Evolutionary conservation across 768 basidiomycete genomes (phyloP).

Genomic region (Termitomyces sp.): DNA sequence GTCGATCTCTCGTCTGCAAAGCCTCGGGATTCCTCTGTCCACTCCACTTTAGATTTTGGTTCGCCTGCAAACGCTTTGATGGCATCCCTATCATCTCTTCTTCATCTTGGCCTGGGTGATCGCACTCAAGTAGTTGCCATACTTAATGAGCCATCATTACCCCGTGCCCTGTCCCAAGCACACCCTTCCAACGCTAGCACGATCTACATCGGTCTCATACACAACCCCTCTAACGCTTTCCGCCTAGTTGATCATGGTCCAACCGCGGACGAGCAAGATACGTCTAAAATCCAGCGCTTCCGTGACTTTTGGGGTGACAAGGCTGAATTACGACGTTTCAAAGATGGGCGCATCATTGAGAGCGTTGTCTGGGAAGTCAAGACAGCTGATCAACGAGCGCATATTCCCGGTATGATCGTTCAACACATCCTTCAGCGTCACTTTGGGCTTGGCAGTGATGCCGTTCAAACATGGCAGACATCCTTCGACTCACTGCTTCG

Average conservation of each 20-base stretch:
- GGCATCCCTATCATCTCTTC: conserved; percentile 39
- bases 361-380: conserved; percentile 96
- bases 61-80: conserved; percentile 53
- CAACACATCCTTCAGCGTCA: conserved; percentile 70
- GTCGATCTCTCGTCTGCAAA: conserved; percentile 50
- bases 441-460: conserved; percentile 54
- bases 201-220: conserved; percentile 70
- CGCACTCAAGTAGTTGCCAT: conserved; percentile 63
- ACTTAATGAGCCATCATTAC: conserved; percentile 43
- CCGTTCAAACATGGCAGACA: conserved; percentile 52
- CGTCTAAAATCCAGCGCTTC: conserved; percentile 52
- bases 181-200: conserved; percentile 43
- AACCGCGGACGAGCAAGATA: conserved; percentile 55
- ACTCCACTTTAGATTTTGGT: conserved; percentile 51
- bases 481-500: conserved; percentile 53
- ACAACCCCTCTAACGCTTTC: conserved; percentile 66
- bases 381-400: conserved; percentile 71
- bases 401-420: conserved; percentile 73
- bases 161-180: conserved; percentile 46
- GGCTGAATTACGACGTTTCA: conserved; percentile 90
- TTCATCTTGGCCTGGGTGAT: conserved; percentile 67
- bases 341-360: conserved; percentile 89
- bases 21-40: conserved; percentile 35
- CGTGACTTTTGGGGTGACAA: conserved; percentile 88
- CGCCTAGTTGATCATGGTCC: conserved; percentile 94